Evolutionary conservation across 306 rosid genomes (phyloP).

Genomic region (Glycine tomentella): DNA sequence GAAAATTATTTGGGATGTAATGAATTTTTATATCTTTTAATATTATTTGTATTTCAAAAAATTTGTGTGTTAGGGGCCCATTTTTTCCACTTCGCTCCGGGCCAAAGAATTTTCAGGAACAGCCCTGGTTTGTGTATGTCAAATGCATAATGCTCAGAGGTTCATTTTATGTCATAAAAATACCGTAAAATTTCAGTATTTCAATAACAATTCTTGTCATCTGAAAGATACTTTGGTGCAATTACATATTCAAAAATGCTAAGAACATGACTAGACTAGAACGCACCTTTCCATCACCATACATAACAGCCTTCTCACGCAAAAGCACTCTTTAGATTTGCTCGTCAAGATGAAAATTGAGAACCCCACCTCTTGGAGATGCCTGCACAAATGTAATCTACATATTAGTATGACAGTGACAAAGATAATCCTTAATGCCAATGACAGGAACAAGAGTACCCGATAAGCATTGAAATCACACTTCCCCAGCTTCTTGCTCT

Average conservation of each 20-base stretch:
- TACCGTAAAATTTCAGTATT: neutral
- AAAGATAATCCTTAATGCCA: neutral
- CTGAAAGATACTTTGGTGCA: neutral
- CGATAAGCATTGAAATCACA: constrained; percentile 10
- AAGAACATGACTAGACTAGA: neutral
- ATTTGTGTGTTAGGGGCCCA: too few species aligned
- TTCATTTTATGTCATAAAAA: neutral
- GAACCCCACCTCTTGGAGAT: constrained; percentile 2
- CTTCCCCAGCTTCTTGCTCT: constrained; percentile 20
- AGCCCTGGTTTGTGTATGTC: too few species aligned
- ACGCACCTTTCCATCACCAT: neutral
- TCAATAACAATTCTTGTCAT: neutral
- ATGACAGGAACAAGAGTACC: neutral
- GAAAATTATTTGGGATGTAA: too few species aligned
- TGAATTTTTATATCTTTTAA: too few species aligned
- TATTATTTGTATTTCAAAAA: too few species aligned
- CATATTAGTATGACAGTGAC: neutral
- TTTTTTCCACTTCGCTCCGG: too few species aligned
- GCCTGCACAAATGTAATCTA: neutral
- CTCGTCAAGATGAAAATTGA: neutral
- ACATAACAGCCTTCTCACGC: constrained; percentile 15
- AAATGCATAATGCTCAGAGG: neutral
- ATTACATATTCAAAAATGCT: neutral
- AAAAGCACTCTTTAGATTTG: neutral
- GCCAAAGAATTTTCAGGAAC: too few species aligned